Percentiles rank a stretch among this genome's conserved stretches.
These are phyloP conservation scores for Colletotrichum paranaense DNA, from an alignment of 2,329 filamentous ascomycete species.

Conservation along the genomic window DNA sequence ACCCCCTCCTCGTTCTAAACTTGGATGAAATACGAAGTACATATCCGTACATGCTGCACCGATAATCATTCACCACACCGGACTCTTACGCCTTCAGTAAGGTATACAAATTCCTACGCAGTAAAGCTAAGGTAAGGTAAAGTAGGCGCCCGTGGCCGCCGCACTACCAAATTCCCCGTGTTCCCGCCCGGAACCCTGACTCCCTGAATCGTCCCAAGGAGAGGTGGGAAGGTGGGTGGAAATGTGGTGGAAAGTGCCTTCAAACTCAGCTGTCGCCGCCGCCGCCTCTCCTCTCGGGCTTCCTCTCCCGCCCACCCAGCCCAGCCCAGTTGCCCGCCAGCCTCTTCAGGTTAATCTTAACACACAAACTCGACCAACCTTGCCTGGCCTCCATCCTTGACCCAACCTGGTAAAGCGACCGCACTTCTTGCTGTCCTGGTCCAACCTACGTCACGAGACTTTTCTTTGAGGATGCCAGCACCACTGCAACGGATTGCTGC, in stretches of 20 bases:
- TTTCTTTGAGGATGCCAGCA: slow-evolving; percentile 13
- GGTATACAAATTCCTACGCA: no score
- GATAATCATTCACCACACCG: not conserved
- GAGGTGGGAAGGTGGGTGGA: no score
- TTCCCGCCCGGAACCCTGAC: slow-evolving; percentile 20
- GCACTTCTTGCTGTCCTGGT: slow-evolving; percentile 20
- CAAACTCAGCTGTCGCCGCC: not conserved
- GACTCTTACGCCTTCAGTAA: not conserved
- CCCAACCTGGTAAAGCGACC: slow-evolving; percentile 21
- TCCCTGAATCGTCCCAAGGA: not conserved
- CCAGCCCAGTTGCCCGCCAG: not conserved
- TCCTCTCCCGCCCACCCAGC: not conserved
- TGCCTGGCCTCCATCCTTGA: not conserved
- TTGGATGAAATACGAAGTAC: not conserved
- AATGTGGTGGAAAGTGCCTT: not conserved
- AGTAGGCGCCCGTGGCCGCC: not conserved
- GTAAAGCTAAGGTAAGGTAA: no score
- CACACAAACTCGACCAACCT: slow-evolving; percentile 2
- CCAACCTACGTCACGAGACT: slow-evolving; percentile 33
- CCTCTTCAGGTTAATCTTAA: not conserved
- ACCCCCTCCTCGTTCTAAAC: not conserved
- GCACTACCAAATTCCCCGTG: slow-evolving; percentile 14
- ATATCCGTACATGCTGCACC: not conserved
- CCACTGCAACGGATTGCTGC: not conserved
- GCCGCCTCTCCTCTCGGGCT: not conserved